Conservation (phyloP, 73 alveolate species). For the Tetrahymena borealis region DNA sequence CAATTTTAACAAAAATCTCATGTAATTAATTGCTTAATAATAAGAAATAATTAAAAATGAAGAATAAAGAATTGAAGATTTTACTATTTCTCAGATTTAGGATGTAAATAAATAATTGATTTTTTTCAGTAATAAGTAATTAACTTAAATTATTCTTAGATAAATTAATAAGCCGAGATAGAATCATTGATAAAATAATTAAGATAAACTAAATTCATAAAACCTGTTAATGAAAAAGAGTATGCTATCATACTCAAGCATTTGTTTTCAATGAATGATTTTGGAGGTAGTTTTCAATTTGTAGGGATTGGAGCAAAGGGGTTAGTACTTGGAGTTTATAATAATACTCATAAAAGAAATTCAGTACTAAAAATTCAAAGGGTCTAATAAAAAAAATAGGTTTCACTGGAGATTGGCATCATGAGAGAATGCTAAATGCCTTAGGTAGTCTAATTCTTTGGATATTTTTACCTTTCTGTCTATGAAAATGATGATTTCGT, state of each 20-base stretch:
- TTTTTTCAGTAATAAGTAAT: too few relatives aligned
- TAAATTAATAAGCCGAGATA: too few relatives aligned
- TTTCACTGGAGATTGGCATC: not conserved
- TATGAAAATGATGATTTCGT: not conserved
- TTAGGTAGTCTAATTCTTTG: not conserved
- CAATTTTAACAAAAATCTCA: too few relatives aligned
- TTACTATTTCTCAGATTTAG: too few relatives aligned
- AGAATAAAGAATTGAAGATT: too few relatives aligned
- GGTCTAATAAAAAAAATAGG: not conserved
- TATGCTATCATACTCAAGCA: not conserved
- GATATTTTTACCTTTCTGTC: not conserved
- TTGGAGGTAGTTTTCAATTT: not conserved
- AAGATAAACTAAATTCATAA: too few relatives aligned
- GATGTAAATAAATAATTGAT: too few relatives aligned
- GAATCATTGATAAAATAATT: too few relatives aligned
- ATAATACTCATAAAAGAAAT: not conserved
- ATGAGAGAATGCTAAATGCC: not conserved
- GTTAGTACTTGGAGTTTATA: not conserved
- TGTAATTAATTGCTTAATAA: too few relatives aligned
- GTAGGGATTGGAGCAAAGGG: not conserved
- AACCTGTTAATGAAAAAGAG: not conserved
- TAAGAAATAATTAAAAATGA: too few relatives aligned
- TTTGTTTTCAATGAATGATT: not conserved
- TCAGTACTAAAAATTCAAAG: not conserved
- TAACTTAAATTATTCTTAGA: too few relatives aligned